These are phyloP conservation scores for Aureobasidium sp. DNA, from an alignment of 2,329 filamentous ascomycete genomes.

Conservation along the genomic window DNA sequence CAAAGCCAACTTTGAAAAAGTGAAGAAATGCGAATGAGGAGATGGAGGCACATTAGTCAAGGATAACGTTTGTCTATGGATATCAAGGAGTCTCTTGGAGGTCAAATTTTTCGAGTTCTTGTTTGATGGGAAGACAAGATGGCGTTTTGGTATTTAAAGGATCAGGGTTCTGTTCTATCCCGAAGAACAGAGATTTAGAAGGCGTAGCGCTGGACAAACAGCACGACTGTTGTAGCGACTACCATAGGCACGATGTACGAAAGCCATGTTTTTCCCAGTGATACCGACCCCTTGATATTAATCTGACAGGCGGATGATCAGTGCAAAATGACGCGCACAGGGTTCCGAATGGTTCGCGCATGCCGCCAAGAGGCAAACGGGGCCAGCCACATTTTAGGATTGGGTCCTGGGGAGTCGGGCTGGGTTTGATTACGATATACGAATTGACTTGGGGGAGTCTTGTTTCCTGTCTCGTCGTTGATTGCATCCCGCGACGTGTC, in stretches of 20 bases:
- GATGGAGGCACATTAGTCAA: background rate
- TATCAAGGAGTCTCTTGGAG: background rate
- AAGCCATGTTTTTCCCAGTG: slow-evolving; percentile 10
- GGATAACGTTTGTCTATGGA: background rate
- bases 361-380: slow-evolving; percentile 14
- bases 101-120: slow-evolving; percentile 1
- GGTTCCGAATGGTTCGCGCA: background rate
- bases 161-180: background rate
- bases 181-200: slow-evolving; percentile 7
- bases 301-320: background rate
- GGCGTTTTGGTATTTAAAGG: slow-evolving; percentile 3
- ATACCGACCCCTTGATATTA: background rate
- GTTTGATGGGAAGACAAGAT: background rate
- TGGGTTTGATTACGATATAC: slow-evolving; percentile 18
- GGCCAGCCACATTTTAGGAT: slow-evolving; percentile 12
- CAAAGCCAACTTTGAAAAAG: slow-evolving; percentile 12
- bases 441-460: background rate
- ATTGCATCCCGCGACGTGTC: slow-evolving; percentile 19
- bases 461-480: slow-evolving; percentile 3
- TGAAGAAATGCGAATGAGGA: slow-evolving; percentile 8
- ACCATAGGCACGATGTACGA: slow-evolving; percentile 1
- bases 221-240: background rate
- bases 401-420: background rate
- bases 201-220: background rate
- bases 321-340: slow-evolving; percentile 8